Base-by-base conservation (phyloP, 345 rosid species). In the Iberis pinnata region DNA sequence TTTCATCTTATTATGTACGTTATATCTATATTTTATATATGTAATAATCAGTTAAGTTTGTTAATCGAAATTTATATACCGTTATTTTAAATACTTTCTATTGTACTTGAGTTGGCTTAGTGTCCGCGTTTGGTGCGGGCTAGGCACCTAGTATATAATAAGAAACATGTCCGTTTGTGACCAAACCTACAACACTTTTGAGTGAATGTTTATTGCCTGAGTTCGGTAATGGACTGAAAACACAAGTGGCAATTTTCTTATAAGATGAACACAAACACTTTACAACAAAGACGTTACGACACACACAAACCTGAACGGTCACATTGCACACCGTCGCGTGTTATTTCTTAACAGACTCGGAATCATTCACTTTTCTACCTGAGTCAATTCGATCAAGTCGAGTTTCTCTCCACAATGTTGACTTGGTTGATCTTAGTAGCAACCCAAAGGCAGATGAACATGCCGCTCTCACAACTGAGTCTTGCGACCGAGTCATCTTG, bases 401-500 rank as follows among this genome's bases (percentile, higher is more conserved):
- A 67, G 76, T 66, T 54, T 77, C 58, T 68, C 81, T 77, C 92
- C 81, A 77, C n/a, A 77, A 65, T 2, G 64, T 56, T 36, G 82
- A 78, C 63, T 75, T 75, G 18, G 75, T 42, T 55, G 98, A 80
- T 72, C 78, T 76, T 56, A 90, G 85, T 49, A 87, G 66, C 43
- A 82, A 61, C 22, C 95, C 89, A 4, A 90, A 70, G 45, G 94
- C 86, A 12, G 76, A 84, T 33, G 79, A 82, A 73, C 89, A 75
- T 32, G 82, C 70, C 17, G 96, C 96, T 72, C 98, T 76, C 58
- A 87, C 95, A 12, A 78, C 78, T 49, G 83, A 82, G 60, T 90
- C 95, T 12, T 77, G 53, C 1, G 98, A 86, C 45, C 73, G 80
- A 49, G 76, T 76, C 85, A 84, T 79, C 76, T 84, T 90, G 66